Evolutionary conservation across 1,139 yeast genomes (phyloP).

Genomic region (Saccharomyces hybrid): DNA sequence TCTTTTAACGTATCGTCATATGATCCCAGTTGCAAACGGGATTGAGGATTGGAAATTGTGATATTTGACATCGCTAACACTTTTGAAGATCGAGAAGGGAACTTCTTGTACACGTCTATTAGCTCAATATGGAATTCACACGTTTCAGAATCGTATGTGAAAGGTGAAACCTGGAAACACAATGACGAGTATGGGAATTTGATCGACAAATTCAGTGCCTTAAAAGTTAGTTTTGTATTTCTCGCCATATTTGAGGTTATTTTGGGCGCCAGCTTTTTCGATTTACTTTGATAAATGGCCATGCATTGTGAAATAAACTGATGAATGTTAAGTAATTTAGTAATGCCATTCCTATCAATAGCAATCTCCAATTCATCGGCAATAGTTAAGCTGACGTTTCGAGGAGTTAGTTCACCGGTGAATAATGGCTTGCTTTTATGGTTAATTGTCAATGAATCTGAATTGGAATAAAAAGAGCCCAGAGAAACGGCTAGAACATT

Average conservation of each 20-base stretch:
- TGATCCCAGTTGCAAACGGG: conserved; percentile 8
- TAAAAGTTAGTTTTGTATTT: not conserved
- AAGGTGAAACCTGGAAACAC: not conserved
- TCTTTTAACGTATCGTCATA: conserved; percentile 11
- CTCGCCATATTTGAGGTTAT: not conserved
- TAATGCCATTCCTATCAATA: not conserved
- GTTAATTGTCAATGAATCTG: not conserved
- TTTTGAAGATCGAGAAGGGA: not conserved
- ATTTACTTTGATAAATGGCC: not conserved
- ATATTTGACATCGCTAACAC: conserved; percentile 4
- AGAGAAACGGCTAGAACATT: not conserved
- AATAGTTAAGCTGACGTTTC: not conserved
- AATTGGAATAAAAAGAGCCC: not conserved
- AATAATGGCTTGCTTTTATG: not conserved
- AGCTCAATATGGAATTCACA: not conserved
- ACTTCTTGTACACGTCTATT: not conserved
- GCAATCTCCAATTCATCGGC: not conserved
- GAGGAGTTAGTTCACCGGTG: conserved; percentile 1
- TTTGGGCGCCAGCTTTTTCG: not conserved
- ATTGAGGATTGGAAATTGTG: conserved; percentile 4
- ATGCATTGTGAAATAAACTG: not conserved
- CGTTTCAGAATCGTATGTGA: not conserved
- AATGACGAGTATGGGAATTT: not conserved
- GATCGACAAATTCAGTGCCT: not conserved
- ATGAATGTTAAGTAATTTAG: not conserved